Evolutionary conservation across 2,329 filamentous ascomycete genomes (phyloP), one percentile per base, ranked within the genome.

Genomic region (Epichloe amarillans): DNA sequence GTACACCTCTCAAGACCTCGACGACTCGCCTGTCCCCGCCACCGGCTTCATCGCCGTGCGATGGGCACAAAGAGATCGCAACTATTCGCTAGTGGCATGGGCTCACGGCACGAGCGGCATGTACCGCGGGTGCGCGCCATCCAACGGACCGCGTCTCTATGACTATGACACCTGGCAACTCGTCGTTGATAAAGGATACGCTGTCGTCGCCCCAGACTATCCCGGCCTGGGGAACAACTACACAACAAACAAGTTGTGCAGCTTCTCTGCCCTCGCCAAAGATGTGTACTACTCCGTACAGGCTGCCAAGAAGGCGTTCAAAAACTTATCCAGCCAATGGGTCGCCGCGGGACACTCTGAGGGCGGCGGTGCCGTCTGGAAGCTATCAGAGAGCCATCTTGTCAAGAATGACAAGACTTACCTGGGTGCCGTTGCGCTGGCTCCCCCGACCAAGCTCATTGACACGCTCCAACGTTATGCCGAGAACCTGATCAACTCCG

Each of bases 151-250:
- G 5, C 35, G 5, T 11, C 37, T 52, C 12, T 54, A 45, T 46
- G 53, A 55, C 42, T 52, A 54, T 17, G 41, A 50, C 35, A 49
- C 26, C 47, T 56, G 53, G 54, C 43, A 52, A 49, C 40, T 45
- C 6, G 14, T 55, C 8, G 21, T 50, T 10, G 6, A 47, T 8
- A 46, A 45, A 5, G 54, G 54, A 23, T 56, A 54, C 38, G 50
- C 53, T 15, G 54, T 56, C 38, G 50, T 60, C 15, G 58, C 55
- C 12, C 55, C 58, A 11, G 58, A 60, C 47, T 60, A 56, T 40
- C 52, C 55, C 21, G 57, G 57, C 19, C 49, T 59, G 8, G 57
- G 57, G 14, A 59, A 55, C 52, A 56, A 58, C 46, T 44, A 49
- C 38, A 58, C 56, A 3, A 12, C 33, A 11, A 55, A 57, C 55